Base-by-base conservation (phyloP, 306 rosid species). In the Aeschynomene evenia region DNA sequence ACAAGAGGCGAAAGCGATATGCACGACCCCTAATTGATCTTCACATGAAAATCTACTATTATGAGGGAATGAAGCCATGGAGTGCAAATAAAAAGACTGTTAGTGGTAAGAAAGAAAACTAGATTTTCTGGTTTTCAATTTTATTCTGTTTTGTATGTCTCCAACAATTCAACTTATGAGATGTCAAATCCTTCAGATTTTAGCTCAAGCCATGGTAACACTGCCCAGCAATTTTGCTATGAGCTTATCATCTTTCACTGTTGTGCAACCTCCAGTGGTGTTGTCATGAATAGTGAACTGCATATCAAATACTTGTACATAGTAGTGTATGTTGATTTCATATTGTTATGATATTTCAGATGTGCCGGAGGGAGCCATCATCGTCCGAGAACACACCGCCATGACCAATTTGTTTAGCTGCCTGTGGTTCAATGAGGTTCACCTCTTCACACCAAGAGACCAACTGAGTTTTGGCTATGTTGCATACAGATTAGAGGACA, bases 401-500 rank as follows among this genome's bases (percentile, higher is more conserved):
- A 85, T 85, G 72, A 89, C 79, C 26, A 82, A 95, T 74, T 84
- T 95, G 85, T 95, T 95, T 86, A 91, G 97, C 84, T 95, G 97
- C 79, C 75, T 95, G 86, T 95, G 97, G 99, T 95, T 95, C 83
- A 95, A 89, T 37, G 97, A 91, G 90, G 97, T 95, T 53, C 77
- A 91, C 85, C 96, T 89, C 81, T 89, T 95, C 86, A 95, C 99
- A 15, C 97, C 99, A 16, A 87, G 97, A 81, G 99, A 95, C 79
- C 99, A 95, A 80, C 86, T 95, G 82, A 91, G 99, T 79, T 95
- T 95, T 72, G 96, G 99, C 19, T 95, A 91, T 73, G 95, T 85
- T 54, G 91, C 88, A 5, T 91, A 84, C 91, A 89, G 99, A 79
- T 76, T 95, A 75, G 81, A 82, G 76, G 87, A 78, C 22, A 7